Evolutionary conservation across 2,329 filamentous ascomycete genomes (phyloP).

Genomic region (Dissoconium aciculare): DNA sequence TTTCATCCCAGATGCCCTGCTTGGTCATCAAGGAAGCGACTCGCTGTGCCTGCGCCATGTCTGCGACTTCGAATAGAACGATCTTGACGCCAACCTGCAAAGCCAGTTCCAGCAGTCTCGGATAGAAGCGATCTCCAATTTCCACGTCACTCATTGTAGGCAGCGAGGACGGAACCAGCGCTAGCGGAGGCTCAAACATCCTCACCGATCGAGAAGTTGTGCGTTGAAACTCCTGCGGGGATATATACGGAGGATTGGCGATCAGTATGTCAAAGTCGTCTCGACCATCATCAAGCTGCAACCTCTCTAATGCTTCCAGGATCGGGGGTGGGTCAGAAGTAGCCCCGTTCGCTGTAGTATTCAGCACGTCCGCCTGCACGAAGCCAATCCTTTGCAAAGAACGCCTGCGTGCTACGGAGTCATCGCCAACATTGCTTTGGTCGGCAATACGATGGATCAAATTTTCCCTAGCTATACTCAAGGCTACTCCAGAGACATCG

Average conservation of each 20-base stretch:
- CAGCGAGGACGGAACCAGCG: conserved; percentile 46
- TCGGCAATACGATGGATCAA: conserved; percentile 15
- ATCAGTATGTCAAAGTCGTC: conserved; percentile 47
- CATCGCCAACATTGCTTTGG: conserved; percentile 30
- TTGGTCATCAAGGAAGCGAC: conserved; percentile 40
- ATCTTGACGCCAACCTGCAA: conserved; percentile 36
- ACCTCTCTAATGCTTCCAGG: conserved; percentile 6
- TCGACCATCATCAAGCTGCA: conserved; percentile 1
- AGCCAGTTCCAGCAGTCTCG: conserved; percentile 45
- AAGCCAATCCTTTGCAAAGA: conserved; percentile 19
- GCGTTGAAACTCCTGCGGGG: conserved; percentile 43
- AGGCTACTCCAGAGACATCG: conserved; percentile 54
- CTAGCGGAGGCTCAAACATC: conserved; percentile 63
- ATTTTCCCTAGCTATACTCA: conserved; percentile 53
- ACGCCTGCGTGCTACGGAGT: conserved; percentile 1
- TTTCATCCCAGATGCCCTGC: conserved; percentile 21
- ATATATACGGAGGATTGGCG: conserved; percentile 88
- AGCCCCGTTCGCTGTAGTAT: conserved; percentile 1
- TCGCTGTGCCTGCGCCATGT: conserved; percentile 49
- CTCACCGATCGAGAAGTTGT: conserved; percentile 61
- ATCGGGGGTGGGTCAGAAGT: conserved; percentile 5
- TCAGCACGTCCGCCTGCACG: conserved; percentile 23
- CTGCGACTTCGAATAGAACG: conserved; percentile 57
- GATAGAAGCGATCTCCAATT: conserved; percentile 49
- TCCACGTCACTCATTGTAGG: conserved; percentile 23